Base-by-base conservation (phyloP, 192 early-diverging fungal genomes). In the Podila epigama region DNA sequence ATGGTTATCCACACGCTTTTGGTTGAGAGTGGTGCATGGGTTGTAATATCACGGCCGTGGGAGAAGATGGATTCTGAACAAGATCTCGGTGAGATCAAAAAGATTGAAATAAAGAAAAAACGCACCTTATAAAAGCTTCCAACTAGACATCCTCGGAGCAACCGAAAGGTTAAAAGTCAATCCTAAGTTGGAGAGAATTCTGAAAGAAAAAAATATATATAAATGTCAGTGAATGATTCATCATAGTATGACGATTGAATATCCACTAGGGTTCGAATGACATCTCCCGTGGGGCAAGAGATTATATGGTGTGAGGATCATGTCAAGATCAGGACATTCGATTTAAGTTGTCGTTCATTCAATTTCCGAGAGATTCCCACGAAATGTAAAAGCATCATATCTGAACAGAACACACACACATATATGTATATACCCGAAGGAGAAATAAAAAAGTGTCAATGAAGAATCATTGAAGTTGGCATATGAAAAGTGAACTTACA, bases 21-120 rank as follows among this genome's bases (percentile, higher is more conserved):
- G 72, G 72, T 75, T 75, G 72, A 75, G 72, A 75, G 72, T 75
- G 72, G 72, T 75, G 72, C 72, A 75, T 75, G 72, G 72, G 72
- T 75, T 75, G 72, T 75, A 75, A 60, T 57, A 75, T 75, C 72
- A 68, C 68, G 63, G 72, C 59, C 72, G n/a, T 40, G 15, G 18
- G 11, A 29, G 20, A 66, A 2, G 9, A 25, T 4, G 3, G 42
- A 28, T 50, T 51, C 16, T 8, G 15, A 20, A 16, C 0, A 1
- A 13, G 29, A 33, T 42, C 32, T 15, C 9, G 34, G 53, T 18
- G 12, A 58, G 12, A 29, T 13, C 15, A 42, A 1, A 31, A n/a
- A 28, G 18, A 44, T 64, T 18, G 12, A 58, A 9, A 29, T 13
- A 28, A 42, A 1, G 22, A n/a, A 28, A 41, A 55, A 39, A 70